phyloP scores from a whole-genome alignment of 495 filamentous ascomycete species.

The Emericellopsis terricola region DNA sequence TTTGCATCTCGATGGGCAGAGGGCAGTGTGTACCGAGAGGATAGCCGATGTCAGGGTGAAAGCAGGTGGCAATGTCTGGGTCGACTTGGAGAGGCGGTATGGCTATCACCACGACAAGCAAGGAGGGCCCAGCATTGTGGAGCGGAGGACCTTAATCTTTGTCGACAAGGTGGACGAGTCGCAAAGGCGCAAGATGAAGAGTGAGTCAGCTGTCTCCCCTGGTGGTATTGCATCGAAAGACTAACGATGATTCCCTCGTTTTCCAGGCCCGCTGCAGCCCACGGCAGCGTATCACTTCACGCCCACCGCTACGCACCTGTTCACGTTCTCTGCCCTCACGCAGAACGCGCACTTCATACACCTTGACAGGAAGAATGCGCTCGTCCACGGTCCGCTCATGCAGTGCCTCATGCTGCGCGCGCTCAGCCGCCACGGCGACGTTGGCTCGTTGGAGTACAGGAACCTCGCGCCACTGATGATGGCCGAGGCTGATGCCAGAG shows the following conservation, averaged over 20 bases:
- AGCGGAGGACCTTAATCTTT: constrained; percentile 21
- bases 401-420: constrained; percentile 53
- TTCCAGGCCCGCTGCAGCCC: constrained; percentile 14
- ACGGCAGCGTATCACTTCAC: constrained; percentile 41
- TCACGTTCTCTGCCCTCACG: constrained; percentile 69
- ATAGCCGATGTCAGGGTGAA: constrained; percentile 36
- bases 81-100: constrained; percentile 20
- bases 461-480: constrained; percentile 73
- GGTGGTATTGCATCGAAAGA: too few species aligned
- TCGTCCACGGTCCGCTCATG: constrained; percentile 80
- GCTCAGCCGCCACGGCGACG: constrained; percentile 22
- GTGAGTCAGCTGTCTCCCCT: constrained; percentile 2
- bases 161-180: constrained; percentile 10
- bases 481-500: constrained; percentile 38
- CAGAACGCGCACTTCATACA: constrained; percentile 81
- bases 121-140: constrained; percentile 7
- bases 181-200: constrained; percentile 2
- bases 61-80: constrained; percentile 20
- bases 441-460: constrained; percentile 49
- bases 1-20: constrained; percentile 27
- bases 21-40: constrained; percentile 42
- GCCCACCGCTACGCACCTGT: constrained; percentile 49
- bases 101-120: neutral
- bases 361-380: constrained; percentile 54
- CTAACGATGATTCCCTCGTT: too few species aligned